phyloP scores from a whole-genome alignment of 176 grass and related monocot species.

The Aegilops longissima region DNA sequence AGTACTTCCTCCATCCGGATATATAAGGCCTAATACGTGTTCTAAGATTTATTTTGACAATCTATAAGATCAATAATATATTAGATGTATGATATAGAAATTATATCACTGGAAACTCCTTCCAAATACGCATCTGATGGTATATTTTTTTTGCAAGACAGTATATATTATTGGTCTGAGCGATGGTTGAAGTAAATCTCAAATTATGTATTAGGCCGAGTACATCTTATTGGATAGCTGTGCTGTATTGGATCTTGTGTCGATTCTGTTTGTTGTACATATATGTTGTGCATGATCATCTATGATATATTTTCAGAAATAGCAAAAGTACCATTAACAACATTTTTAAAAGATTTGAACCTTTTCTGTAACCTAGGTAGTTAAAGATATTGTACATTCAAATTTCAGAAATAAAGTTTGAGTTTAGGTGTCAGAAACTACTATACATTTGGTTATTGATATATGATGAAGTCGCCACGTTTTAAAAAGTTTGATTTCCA shows the following conservation, averaged over 20 bases:
- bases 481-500: conserved; percentile 5
- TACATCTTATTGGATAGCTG: not conserved
- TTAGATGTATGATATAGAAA: not conserved
- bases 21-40: not conserved
- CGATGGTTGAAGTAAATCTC: not conserved
- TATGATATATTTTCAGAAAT: not conserved
- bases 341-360: not conserved
- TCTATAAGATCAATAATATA: not conserved
- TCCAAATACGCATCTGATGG: not conserved
- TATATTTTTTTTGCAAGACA: not conserved
- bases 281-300: not conserved
- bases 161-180: not conserved
- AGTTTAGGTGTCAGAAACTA: conserved; percentile 13
- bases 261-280: not conserved
- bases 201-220: not conserved
- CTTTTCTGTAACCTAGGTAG: not conserved
- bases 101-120: not conserved
- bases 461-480: not conserved
- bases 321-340: not conserved
- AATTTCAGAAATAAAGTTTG: conserved; percentile 8
- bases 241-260: not conserved
- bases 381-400: not conserved
- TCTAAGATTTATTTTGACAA: not conserved
- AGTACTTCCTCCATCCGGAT: not conserved
- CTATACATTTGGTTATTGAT: not conserved